A percentile compares a stretch with the other conserved stretches of the same genome.
Evolutionary conservation across 2,329 filamentous ascomycete genomes (phyloP).

Genomic region (Aspergillus ochraceus): DNA sequence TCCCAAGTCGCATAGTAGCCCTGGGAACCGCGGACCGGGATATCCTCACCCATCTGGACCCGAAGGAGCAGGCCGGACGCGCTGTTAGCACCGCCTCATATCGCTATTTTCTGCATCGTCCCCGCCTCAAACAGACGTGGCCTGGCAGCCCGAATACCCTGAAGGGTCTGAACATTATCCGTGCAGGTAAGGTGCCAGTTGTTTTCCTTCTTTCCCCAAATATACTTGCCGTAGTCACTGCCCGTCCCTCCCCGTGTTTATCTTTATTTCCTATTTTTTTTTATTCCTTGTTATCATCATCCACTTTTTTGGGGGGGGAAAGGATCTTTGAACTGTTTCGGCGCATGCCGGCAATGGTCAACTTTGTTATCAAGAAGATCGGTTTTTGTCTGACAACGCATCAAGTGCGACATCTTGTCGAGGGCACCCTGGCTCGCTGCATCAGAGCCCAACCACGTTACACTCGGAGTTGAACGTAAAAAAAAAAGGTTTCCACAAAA

Average conservation of each 20-base stretch:
- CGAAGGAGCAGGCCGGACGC: constrained; percentile 14
- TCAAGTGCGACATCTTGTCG: constrained; percentile 36
- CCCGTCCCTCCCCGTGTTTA: background rate
- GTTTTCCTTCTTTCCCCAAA: constrained; percentile 19
- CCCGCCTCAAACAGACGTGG: constrained; percentile 23
- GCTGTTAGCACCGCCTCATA: constrained; percentile 33
- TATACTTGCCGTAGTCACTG: constrained; percentile 20
- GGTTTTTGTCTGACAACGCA: constrained; percentile 43
- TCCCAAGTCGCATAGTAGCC: constrained; percentile 18
- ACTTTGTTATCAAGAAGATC: constrained; percentile 27
- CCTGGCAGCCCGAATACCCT: constrained; percentile 19
- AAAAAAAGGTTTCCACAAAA: constrained; percentile 32
- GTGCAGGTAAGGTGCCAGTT: constrained; percentile 21
- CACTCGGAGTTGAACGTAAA: constrained; percentile 31
- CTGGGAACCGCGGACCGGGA: constrained; percentile 15
- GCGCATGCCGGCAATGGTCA: constrained; percentile 30
- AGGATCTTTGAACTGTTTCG: background rate
- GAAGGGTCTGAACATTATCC: constrained; percentile 3
- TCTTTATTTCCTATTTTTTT: constrained; percentile 5
- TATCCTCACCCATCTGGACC: constrained; percentile 13
- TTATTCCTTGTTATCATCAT: background rate
- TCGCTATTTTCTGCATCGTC: constrained; percentile 16
- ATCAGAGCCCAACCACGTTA: constrained; percentile 49
- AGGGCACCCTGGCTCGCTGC: constrained; percentile 41
- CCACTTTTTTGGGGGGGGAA: background rate